Evolutionary conservation across 2,329 filamentous ascomycete genomes (phyloP).

Genomic region (Botryotinia convoluta): DNA sequence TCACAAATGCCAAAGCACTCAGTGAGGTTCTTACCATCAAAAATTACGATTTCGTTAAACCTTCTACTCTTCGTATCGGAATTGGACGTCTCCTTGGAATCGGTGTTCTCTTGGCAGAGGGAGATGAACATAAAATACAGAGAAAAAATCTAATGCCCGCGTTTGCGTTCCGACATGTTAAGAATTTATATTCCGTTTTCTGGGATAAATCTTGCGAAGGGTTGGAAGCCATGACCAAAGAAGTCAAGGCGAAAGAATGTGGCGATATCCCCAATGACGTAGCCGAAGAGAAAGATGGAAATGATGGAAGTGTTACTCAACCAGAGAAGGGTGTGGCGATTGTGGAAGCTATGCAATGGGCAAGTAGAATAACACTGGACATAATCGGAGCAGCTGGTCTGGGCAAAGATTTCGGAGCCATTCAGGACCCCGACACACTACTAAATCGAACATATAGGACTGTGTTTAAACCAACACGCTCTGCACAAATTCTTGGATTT

Average conservation of each 20-base stretch:
- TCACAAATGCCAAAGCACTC: slow-evolving; percentile 62
- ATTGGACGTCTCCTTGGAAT: slow-evolving; percentile 65
- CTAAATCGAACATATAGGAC: slow-evolving; percentile 57
- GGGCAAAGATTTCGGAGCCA: slow-evolving; percentile 66
- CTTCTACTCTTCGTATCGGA: slow-evolving; percentile 49
- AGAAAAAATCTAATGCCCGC: slow-evolving; percentile 77
- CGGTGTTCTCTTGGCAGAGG: slow-evolving; percentile 77
- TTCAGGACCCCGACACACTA: slow-evolving; percentile 57
- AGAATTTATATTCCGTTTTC: slow-evolving; percentile 79
- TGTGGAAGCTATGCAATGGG: slow-evolving; percentile 61
- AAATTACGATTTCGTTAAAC: slow-evolving; percentile 69
- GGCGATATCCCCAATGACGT: slow-evolving; percentile 40
- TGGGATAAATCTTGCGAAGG: slow-evolving; percentile 74
- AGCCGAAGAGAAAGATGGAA: slow-evolving; percentile 5
- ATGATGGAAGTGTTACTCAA: background rate
- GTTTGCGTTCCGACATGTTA: slow-evolving; percentile 83
- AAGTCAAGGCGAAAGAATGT: slow-evolving; percentile 42
- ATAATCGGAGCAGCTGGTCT: slow-evolving; percentile 73
- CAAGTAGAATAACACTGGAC: slow-evolving; percentile 67
- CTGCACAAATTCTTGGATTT: slow-evolving; percentile 55
- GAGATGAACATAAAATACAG: slow-evolving; percentile 83
- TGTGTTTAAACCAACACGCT: slow-evolving; percentile 52
- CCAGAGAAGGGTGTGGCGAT: slow-evolving; percentile 40
- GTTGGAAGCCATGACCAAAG: slow-evolving; percentile 57
- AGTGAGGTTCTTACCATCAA: slow-evolving; percentile 67